Base-by-base conservation (phyloP, 2,329 filamentous ascomycete genomes). In the Pestalotiopsis sp. region DNA sequence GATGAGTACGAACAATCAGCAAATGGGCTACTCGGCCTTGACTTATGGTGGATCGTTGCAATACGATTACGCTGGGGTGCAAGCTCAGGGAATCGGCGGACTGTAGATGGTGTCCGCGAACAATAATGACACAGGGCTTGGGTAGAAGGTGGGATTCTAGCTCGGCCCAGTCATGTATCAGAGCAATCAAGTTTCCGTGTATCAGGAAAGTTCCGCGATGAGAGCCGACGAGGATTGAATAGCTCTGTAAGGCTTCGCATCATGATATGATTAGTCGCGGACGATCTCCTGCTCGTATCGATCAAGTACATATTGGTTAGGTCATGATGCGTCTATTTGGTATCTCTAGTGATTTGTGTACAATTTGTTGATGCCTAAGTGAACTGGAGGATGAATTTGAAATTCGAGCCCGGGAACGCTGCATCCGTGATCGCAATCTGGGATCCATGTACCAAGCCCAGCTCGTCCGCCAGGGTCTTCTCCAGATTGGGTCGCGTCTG, bases 371-470 rank as follows among this genome's bases (percentile, higher is more conserved):
- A 67, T 27, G 7, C 25, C 58, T 20, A 68, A 12, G 60, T 82
- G 72, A 88, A 88, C 67, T 80, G 82, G 55, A 90, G 77, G 72
- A 82, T 82, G 73, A 88, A 90, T 71, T 83, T 84, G 75, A 90
- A 90, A 23, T 89, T 90, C 77, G 92, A 88, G 31, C 93, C 91
- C 41, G 90, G 89, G 77, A 97, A 96, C 1, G 94, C 93, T n/a
- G 93, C 92, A 79, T 98, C 95, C 17, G 93, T 95, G 61, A 99
- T 92, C n/a, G 90, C 93, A 62, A 99, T 87, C 80, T 98, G 94
- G 77, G 98, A 92, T 13, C 94, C 94, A 74, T 94, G 86, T 60
- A 88, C 87, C 25, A 99, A 75, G 0, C 83, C 86, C 71, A 99
- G 79, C 20, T 71, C 80, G 31, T 97, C 93, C 36, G 80, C 82